Evolutionary conservation across 2,329 filamentous ascomycete genomes (phyloP).

Genomic region (Penicillium polonicum): DNA sequence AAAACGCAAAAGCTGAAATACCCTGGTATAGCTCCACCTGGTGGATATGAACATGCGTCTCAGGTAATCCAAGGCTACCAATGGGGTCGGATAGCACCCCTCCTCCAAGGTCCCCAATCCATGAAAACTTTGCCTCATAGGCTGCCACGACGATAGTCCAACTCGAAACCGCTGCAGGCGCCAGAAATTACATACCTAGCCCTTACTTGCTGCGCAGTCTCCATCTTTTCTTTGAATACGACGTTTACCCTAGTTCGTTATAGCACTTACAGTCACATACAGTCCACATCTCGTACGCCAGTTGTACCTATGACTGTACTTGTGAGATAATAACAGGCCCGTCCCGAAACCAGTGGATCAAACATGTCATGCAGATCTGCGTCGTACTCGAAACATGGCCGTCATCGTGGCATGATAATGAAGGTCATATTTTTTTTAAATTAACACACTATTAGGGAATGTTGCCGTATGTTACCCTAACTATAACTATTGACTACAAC

Average conservation of each 20-base stretch:
- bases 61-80: conserved; percentile 16
- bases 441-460: neutral
- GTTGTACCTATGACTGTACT: conserved; percentile 12
- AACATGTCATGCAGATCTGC: conserved; percentile 9
- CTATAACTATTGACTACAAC: neutral
- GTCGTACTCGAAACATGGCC: conserved; percentile 4
- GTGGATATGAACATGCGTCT: conserved; percentile 11
- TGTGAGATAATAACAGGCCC: conserved; percentile 21
- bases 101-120: conserved; percentile 25
- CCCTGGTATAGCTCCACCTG: conserved; percentile 1
- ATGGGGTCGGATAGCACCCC: conserved; percentile 18
- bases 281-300: neutral
- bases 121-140: conserved; percentile 20
- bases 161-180: conserved; percentile 22
- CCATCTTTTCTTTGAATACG: neutral
- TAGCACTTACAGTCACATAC: neutral
- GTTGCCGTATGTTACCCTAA: neutral
- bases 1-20: neutral
- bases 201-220: neutral
- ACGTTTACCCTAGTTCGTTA: neutral
- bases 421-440: neutral
- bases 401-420: conserved; percentile 5
- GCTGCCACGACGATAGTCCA: conserved; percentile 11
- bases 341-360: conserved; percentile 18
- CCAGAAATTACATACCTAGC: conserved; percentile 16